Conservation (phyloP, 2,329 filamentous ascomycete genomes). For the Aureobasidium sp. region DNA sequence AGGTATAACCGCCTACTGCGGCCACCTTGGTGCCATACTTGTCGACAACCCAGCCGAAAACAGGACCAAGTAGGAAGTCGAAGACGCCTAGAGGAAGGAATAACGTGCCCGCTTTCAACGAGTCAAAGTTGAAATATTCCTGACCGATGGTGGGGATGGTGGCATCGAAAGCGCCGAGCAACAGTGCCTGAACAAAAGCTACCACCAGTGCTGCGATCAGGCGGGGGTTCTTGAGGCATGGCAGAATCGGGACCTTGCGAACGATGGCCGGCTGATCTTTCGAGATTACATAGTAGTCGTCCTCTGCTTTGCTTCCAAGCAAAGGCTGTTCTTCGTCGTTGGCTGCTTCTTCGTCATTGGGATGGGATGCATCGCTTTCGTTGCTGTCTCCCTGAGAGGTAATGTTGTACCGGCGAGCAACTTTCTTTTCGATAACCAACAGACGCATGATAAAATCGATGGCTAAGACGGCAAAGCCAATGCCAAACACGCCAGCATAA, state of each 20-base stretch:
- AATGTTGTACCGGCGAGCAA: slow-evolving; percentile 37
- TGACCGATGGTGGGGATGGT: slow-evolving; percentile 38
- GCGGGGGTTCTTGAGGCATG: slow-evolving; percentile 32
- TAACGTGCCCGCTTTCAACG: slow-evolving; percentile 35
- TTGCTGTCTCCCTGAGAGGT: slow-evolving; percentile 15
- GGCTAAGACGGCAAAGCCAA: slow-evolving; percentile 45
- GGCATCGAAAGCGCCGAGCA: slow-evolving; percentile 37
- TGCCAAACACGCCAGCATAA: slow-evolving; percentile 49
- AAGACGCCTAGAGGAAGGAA: slow-evolving; percentile 37
- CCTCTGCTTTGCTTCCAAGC: slow-evolving; percentile 29
- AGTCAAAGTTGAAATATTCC: slow-evolving; percentile 36
- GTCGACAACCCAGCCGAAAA: slow-evolving; percentile 41
- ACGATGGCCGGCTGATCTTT: slow-evolving; percentile 32
- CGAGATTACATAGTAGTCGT: slow-evolving; percentile 33
- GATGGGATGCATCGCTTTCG: background rate
- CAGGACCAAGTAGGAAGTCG: slow-evolving; percentile 37
- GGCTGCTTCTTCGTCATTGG: slow-evolving; percentile 16
- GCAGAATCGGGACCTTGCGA: slow-evolving; percentile 40
- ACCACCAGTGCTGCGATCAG: slow-evolving; percentile 32
- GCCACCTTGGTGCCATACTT: slow-evolving; percentile 35
- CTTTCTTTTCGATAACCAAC: slow-evolving; percentile 54
- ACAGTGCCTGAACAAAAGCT: slow-evolving; percentile 36
- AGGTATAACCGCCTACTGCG: slow-evolving; percentile 36
- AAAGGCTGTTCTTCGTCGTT: slow-evolving; percentile 28
- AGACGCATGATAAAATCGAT: slow-evolving; percentile 53